Conservation (phyloP, 257 asterid genomes). For the Ballota nigra region DNA sequence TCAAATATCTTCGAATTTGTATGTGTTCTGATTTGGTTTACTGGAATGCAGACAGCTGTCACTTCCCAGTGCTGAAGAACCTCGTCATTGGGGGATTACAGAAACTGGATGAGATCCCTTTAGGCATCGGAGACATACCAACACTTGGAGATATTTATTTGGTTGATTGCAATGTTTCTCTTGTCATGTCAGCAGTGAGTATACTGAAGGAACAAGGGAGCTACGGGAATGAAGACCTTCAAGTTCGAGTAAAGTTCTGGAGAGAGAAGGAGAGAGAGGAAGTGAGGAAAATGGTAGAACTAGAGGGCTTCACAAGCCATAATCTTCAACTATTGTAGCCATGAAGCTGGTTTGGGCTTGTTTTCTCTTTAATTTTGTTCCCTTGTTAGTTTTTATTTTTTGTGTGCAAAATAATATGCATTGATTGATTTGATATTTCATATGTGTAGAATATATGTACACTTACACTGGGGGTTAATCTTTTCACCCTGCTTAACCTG, state of each 20-base stretch:
- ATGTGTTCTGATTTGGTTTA: neutral
- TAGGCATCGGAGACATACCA: neutral
- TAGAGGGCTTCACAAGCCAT: neutral
- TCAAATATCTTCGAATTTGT: neutral
- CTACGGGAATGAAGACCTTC: neutral
- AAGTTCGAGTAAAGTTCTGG: neutral
- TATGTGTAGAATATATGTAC: no score
- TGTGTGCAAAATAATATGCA: no score
- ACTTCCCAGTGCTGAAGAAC: neutral
- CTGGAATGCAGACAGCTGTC: conserved; percentile 14
- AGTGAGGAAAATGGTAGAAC: neutral
- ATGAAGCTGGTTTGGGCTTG: neutral
- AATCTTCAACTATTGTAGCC: neutral
- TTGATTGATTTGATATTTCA: neutral
- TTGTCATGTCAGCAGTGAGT: conserved; percentile 1
- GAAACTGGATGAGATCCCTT: neutral
- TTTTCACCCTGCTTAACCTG: no score
- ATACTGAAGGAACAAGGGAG: neutral
- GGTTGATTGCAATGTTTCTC: neutral
- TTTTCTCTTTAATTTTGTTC: neutral
- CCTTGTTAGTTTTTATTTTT: no score
- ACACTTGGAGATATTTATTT: neutral
- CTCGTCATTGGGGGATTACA: neutral
- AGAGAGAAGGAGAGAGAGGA: no score
- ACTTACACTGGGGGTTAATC: no score